Conservation (phyloP, 1,284 basidiomycete genomes). For the Neolentinus lepideus region DNA sequence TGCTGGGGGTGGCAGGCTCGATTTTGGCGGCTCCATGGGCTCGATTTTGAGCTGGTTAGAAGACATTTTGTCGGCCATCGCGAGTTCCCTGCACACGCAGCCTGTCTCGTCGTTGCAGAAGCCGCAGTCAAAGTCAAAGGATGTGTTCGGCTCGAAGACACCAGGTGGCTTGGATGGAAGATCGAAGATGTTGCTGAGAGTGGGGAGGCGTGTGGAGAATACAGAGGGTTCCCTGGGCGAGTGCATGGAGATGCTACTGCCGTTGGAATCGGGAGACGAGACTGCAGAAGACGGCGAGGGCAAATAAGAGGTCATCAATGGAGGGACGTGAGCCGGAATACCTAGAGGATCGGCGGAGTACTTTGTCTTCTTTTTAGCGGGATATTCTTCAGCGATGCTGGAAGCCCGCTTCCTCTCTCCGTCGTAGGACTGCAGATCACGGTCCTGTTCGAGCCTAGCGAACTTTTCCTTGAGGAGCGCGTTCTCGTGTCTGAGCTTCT, state of each 20-base stretch:
- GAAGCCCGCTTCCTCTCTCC: slow-evolving; percentile 41
- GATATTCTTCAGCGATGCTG: slow-evolving; percentile 19
- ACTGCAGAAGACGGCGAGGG: slow-evolving; percentile 34
- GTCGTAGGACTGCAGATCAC: slow-evolving; percentile 18
- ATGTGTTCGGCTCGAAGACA: slow-evolving; percentile 23
- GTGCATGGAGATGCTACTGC: slow-evolving; percentile 36
- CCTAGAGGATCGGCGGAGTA: slow-evolving; percentile 25
- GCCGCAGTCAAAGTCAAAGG: slow-evolving; percentile 46
- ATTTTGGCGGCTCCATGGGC: slow-evolving; percentile 7
- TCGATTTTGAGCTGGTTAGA: not conserved
- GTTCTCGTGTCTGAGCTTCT: slow-evolving; percentile 62
- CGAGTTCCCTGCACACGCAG: slow-evolving; percentile 68
- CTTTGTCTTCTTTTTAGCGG: slow-evolving; percentile 40
- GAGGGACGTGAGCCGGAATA: slow-evolving; percentile 13
- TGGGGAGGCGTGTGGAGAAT: slow-evolving; percentile 18
- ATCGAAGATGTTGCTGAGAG: slow-evolving; percentile 25
- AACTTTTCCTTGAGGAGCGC: slow-evolving; percentile 52
- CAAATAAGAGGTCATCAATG: slow-evolving; percentile 15
- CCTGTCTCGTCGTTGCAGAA: slow-evolving; percentile 65
- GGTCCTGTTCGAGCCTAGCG: slow-evolving; percentile 39
- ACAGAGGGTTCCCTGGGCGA: slow-evolving; percentile 27
- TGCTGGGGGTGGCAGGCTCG: slow-evolving; percentile 8
- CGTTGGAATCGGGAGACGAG: slow-evolving; percentile 46
- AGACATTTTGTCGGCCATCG: slow-evolving; percentile 16
- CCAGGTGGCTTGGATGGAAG: slow-evolving; percentile 20